Evolutionary conservation across 2,329 filamentous ascomycete species (phyloP).

Genomic region (Fusarium sp.): DNA sequence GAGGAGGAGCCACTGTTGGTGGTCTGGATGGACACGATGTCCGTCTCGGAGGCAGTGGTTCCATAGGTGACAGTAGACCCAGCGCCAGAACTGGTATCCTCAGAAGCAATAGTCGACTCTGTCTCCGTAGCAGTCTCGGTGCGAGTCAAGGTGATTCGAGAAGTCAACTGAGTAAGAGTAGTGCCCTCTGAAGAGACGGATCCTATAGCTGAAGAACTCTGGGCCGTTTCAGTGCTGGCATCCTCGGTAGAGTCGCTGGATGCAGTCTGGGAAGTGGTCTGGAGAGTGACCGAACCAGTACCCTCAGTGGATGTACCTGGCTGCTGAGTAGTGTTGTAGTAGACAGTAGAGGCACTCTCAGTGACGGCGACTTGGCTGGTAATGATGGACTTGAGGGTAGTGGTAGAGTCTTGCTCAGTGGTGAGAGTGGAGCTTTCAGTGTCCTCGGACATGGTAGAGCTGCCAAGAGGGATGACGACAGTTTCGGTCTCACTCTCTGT

Average conservation of each 20-base stretch:
- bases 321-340: constrained; percentile 2
- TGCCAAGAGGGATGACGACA: constrained; percentile 19
- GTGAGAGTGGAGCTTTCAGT: not conserved
- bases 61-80: not conserved
- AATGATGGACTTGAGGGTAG: constrained; percentile 24
- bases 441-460: not conserved
- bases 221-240: constrained; percentile 18
- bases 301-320: not conserved
- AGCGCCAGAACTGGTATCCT: not conserved
- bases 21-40: not conserved
- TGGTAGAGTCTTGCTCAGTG: constrained; percentile 7
- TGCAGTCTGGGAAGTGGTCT: not conserved
- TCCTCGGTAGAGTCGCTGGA: not conserved
- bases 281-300: not conserved
- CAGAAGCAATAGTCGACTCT: constrained; percentile 3
- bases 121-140: constrained; percentile 9
- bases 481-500: constrained; percentile 10
- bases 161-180: constrained; percentile 2
- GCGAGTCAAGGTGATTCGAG: constrained; percentile 17
- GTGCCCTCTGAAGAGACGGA: not conserved
- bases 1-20: not conserved
- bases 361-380: constrained; percentile 30
- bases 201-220: constrained; percentile 9
- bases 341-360: constrained; percentile 14
- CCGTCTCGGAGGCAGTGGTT: constrained; percentile 7